Conservation (phyloP, 441 rosid species). For the Rhodomyrtus psidioides region DNA sequence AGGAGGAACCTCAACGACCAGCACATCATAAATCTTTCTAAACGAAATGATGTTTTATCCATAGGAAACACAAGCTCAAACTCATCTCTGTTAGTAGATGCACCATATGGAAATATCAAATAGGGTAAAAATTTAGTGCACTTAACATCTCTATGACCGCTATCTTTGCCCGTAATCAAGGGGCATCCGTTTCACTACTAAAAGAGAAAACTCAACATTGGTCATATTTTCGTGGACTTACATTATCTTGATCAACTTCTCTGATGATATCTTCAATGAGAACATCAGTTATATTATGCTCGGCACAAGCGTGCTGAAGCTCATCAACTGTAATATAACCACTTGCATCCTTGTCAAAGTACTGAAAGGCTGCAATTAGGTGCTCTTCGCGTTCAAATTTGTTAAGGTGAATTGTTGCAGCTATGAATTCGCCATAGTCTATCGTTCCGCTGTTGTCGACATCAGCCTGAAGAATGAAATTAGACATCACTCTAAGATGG, state of each 20-base stretch:
- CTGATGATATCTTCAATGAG: constrained; percentile 81
- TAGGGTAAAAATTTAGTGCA: neutral
- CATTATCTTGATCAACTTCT: constrained; percentile 98
- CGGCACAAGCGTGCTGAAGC: constrained; percentile 89
- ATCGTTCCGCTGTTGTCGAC: constrained; percentile 97
- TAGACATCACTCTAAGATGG: neutral
- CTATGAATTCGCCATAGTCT: constrained; percentile 94
- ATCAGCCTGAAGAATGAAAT: constrained; percentile 61
- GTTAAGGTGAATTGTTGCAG: constrained; percentile 93
- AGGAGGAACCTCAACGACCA: neutral
- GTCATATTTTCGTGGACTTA: constrained; percentile 19
- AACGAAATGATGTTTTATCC: neutral
- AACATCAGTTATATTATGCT: constrained; percentile 89
- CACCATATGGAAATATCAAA: neutral
- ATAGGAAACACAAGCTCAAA: neutral
- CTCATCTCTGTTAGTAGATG: neutral
- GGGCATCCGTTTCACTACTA: neutral
- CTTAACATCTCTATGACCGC: neutral
- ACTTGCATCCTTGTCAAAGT: constrained; percentile 95
- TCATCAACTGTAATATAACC: constrained; percentile 98
- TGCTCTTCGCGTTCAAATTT: constrained; percentile 97
- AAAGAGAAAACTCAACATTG: neutral
- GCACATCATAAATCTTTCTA: neutral
- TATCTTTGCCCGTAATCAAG: neutral
- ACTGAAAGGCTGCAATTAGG: constrained; percentile 90